Conservation (phyloP, 2,329 filamentous ascomycete genomes). For the Ophiostoma himal-ulmi region DNA sequence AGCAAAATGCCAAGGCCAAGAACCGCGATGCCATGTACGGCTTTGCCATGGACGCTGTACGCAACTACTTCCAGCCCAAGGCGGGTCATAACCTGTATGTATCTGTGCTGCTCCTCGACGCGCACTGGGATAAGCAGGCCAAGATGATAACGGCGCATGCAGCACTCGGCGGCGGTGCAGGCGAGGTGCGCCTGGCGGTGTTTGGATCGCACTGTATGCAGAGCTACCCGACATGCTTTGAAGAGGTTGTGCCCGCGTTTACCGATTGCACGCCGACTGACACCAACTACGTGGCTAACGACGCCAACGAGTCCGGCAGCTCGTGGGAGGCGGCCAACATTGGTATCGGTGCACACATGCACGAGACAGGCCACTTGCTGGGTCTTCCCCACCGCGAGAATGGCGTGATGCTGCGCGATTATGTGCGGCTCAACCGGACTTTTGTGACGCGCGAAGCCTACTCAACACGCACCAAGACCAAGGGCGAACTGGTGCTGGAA, state of each 20-base stretch:
- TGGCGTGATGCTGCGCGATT: constrained; percentile 90
- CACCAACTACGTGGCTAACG: constrained; percentile 71
- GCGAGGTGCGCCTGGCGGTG: constrained; percentile 74
- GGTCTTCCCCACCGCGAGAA: constrained; percentile 84
- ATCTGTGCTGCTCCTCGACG: constrained; percentile 77
- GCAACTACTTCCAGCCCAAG: constrained; percentile 65
- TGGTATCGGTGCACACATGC: constrained; percentile 86
- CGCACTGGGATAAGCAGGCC: constrained; percentile 72
- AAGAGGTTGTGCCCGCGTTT: constrained; percentile 85
- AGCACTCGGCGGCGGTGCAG: constrained; percentile 68
- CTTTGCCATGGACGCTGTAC: constrained; percentile 72
- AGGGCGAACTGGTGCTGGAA: constrained; percentile 66
- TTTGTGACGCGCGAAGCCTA: constrained; percentile 79
- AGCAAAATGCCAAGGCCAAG: constrained; percentile 65
- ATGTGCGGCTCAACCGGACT: constrained; percentile 73
- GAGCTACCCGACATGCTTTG: constrained; percentile 81
- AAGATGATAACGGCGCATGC: constrained; percentile 74
- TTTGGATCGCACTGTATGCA: constrained; percentile 91
- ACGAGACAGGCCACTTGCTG: constrained; percentile 84
- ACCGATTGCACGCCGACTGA: constrained; percentile 87
- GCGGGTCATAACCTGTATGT: constrained; percentile 83
- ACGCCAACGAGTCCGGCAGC: constrained; percentile 79
- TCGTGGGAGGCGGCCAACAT: constrained; percentile 95
- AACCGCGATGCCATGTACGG: constrained; percentile 68
- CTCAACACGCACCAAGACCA: constrained; percentile 78